A percentile compares a stretch with the other conserved stretches of the same genome.
These are phyloP conservation scores for Pelargonium australe DNA, from an alignment of 441 rosid genomes.

Conservation along the genomic window DNA sequence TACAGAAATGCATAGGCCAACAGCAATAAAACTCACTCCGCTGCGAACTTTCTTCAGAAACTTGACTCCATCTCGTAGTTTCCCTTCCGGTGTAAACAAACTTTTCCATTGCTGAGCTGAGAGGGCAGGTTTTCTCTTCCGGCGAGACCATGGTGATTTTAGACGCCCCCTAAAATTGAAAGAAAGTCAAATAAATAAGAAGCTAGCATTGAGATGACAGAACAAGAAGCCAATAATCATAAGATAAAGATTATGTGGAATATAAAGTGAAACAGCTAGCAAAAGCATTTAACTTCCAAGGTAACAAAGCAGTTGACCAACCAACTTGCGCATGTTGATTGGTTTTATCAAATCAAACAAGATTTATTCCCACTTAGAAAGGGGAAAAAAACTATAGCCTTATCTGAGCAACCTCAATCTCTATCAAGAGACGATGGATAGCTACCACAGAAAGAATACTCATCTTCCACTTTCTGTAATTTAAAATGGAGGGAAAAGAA, in stretches of 20 bases:
- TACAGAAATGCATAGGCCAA: conserved; percentile 1
- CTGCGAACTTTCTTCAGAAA: conserved; percentile 83
- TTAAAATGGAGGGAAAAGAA: too few species aligned
- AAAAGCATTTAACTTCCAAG: background rate
- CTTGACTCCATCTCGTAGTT: conserved; percentile 63
- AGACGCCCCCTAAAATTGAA: conserved; percentile 48
- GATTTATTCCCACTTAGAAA: background rate
- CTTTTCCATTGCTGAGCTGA: conserved; percentile 59
- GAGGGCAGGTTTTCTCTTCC: conserved; percentile 76
- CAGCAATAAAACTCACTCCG: conserved; percentile 37
- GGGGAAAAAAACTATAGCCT: background rate
- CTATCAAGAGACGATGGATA: too few species aligned
- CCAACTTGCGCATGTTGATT: background rate
- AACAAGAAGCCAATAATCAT: background rate
- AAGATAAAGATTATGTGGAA: background rate
- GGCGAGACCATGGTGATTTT: conserved; percentile 84
- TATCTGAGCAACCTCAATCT: background rate
- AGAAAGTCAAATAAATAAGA: conserved; percentile 9
- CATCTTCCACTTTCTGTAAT: too few species aligned
- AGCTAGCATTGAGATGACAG: conserved; percentile 20
- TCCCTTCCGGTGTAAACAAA: conserved; percentile 62
- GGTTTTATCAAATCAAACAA: background rate
- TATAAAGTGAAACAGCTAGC: background rate
- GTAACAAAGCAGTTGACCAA: background rate
- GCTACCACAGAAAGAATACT: too few species aligned